Evolutionary conservation across 441 rosid species (phyloP), one percentile per base, ranked within the genome.

Genomic region (Pelargonium citronellum): DNA sequence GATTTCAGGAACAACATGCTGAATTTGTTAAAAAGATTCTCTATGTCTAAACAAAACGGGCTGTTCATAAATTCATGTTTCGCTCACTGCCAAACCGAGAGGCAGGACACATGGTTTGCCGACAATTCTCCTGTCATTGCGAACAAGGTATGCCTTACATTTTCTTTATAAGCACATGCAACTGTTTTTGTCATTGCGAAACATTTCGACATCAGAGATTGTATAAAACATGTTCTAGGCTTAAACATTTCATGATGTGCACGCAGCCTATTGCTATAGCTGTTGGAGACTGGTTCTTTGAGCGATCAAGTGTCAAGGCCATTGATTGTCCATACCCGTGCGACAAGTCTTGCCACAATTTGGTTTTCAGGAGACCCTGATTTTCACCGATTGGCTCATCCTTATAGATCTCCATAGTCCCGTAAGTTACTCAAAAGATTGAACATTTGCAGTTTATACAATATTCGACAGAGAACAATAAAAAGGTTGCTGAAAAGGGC

Each of bases 261-360:
- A 34, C 75, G 80, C 92, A 95, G 98, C 87, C 93, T 3, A 80
- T 95, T 34, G 99, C 98, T 0, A 81, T 84, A 69, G 96, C 99
- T 0, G 98, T 95, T n/a, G 99, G 98, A 76, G 97, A 91, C 76
- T 95, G 99, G 99, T 95, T 86, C 73, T 95, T 92, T 60, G 92
- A 85, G 2, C 86, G 98, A 22, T 79, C 96, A 0, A 76, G 78
- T 9, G 83, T 82, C 41, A 89, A 85, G 87, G 73, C 80, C 66
- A 81, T 92, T 0, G 98, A 92, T 75, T 92, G 98, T 39, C 84
- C 99, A 16, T 58, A 58, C 27, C 64, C 64, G 2, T 58, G 64
- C 27, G 64, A 58, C 64, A 58, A 58, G 12, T 16, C 64, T 17
- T 58, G 64, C 64, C 64, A 58, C 64, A 19, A 58, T 49, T 20